Conservation (phyloP, 106 monocot species). For the Iris macrosiphon region DNA sequence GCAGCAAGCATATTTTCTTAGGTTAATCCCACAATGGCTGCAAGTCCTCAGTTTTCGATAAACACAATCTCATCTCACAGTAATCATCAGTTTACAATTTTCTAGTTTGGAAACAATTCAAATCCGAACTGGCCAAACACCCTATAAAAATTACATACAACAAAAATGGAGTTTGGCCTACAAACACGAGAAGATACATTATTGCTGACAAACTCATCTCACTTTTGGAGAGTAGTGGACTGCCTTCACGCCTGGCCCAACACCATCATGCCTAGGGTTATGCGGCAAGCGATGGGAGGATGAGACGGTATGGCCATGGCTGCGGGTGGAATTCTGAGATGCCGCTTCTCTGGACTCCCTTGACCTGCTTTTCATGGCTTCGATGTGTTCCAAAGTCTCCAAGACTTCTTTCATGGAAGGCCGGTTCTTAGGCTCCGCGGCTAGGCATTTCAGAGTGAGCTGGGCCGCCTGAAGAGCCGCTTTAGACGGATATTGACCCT, state of each 20-base stretch:
- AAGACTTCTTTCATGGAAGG: constrained; percentile 31
- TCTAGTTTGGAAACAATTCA: too few species aligned
- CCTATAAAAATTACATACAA: too few species aligned
- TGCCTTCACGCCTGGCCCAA: background rate
- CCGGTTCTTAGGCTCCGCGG: constrained; percentile 12
- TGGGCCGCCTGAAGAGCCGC: constrained; percentile 14
- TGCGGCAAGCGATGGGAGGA: background rate
- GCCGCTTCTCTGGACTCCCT: constrained; percentile 10
- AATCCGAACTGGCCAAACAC: too few species aligned
- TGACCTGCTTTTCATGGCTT: constrained; percentile 9
- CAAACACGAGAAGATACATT: too few species aligned
- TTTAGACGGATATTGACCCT: constrained; percentile 20
- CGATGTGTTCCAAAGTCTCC: constrained; percentile 11
- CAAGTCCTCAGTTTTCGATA: too few species aligned
- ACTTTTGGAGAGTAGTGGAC: background rate
- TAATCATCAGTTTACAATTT: too few species aligned
- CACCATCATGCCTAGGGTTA: background rate
- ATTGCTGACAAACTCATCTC: constrained; percentile 7
- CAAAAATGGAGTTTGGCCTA: too few species aligned
- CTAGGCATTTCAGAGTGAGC: constrained; percentile 19
- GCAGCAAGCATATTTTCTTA: too few species aligned
- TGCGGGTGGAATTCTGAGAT: background rate
- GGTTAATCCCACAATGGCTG: too few species aligned
- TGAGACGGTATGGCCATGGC: constrained; percentile 2
- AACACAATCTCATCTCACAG: too few species aligned